Evolutionary conservation across 1,284 basidiomycete species (phyloP).

Genomic region (Cryptococcus sp.): DNA sequence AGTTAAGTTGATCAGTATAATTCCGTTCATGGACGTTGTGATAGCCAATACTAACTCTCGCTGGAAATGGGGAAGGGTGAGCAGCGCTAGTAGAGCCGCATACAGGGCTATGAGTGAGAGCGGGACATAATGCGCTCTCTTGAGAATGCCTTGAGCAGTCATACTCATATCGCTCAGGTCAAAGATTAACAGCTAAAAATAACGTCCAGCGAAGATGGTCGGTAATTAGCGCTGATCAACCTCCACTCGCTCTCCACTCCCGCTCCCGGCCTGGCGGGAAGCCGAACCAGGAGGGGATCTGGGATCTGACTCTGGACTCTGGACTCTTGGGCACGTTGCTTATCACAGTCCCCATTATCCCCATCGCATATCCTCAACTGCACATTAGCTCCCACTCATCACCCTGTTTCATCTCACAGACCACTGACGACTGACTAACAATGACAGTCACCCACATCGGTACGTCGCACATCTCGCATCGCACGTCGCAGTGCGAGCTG

Average conservation of each 20-base stretch:
- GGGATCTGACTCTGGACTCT: too few relatives aligned
- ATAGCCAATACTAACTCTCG: constrained; percentile 62
- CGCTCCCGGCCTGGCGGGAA: too few relatives aligned
- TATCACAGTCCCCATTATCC: too few relatives aligned
- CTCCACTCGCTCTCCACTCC: too few relatives aligned
- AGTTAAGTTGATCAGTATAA: not conserved
- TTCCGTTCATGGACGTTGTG: not conserved
- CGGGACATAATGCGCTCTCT: constrained; percentile 14
- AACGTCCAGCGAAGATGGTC: not conserved
- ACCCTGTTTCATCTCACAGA: too few relatives aligned
- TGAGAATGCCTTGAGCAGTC: not conserved
- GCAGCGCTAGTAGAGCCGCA: constrained; percentile 58
- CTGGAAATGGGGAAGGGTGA: constrained; percentile 68
- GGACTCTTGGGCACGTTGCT: too few relatives aligned
- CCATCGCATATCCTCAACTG: too few relatives aligned
- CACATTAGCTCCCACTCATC: too few relatives aligned
- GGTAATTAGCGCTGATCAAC: too few relatives aligned
- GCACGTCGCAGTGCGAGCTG: constrained; percentile 13
- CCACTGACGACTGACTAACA: too few relatives aligned
- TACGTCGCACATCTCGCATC: constrained; percentile 17
- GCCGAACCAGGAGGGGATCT: too few relatives aligned
- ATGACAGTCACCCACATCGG: constrained; percentile 28
- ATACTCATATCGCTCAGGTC: not conserved
- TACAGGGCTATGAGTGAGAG: constrained; percentile 60
- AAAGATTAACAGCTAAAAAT: not conserved